Evolutionary conservation across 352 stramenopile genomes (phyloP).

Genomic region (Pythium sp.): DNA sequence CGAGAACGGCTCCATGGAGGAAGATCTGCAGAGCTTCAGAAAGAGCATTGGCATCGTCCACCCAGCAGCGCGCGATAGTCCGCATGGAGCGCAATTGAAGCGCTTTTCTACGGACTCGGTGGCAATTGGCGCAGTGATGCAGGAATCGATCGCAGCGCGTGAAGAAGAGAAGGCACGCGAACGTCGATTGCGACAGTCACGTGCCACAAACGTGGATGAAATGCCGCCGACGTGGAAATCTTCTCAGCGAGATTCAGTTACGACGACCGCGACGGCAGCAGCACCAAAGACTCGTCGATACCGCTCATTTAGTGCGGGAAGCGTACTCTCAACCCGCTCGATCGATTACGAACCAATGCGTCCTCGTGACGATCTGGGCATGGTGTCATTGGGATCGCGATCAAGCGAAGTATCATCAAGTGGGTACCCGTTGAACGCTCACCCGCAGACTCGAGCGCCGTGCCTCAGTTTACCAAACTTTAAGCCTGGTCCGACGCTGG

Average conservation of each 20-base stretch:
- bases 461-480: constrained; percentile 70
- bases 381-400: constrained; percentile 33
- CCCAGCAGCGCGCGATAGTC: constrained; percentile 12
- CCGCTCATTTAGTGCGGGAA: constrained; percentile 67
- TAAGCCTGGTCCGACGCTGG: constrained; percentile 55
- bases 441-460: constrained; percentile 38
- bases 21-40: constrained; percentile 33
- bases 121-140: constrained; percentile 54
- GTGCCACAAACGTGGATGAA: constrained; percentile 40
- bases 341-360: constrained; percentile 20
- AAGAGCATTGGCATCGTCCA: constrained; percentile 30
- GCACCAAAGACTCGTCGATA: constrained; percentile 23
- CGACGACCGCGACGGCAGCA: background rate
- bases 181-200: constrained; percentile 33
- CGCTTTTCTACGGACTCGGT: constrained; percentile 64
- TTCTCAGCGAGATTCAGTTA: constrained; percentile 13
- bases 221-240: constrained; percentile 20
- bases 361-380: constrained; percentile 45
- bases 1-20: constrained; percentile 36
- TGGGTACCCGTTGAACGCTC: constrained; percentile 19
- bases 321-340: constrained; percentile 48
- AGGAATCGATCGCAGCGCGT: constrained; percentile 42
- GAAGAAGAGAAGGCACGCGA: constrained; percentile 43
- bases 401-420: constrained; percentile 15
- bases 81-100: constrained; percentile 41